Conservation (phyloP, 2,329 filamentous ascomycete species). For the Monosporascus sp. region DNA sequence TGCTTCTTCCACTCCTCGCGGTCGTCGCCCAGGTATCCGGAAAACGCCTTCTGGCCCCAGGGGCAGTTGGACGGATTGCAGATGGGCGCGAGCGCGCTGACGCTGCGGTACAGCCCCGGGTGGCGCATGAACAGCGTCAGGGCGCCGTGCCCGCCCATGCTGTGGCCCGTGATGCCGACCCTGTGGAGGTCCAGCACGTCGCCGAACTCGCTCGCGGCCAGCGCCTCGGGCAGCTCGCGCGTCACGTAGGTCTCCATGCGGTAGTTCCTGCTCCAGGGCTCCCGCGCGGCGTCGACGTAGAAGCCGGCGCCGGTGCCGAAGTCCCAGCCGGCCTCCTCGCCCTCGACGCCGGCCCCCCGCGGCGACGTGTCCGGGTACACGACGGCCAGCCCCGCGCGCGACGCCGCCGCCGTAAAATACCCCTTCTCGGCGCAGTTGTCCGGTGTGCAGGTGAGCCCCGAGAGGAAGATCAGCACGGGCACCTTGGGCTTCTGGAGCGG, state of each 20-base stretch:
- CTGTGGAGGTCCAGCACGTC: constrained; percentile 60
- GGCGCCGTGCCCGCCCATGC: constrained; percentile 95
- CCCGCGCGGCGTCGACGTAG: constrained; percentile 80
- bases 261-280: constrained; percentile 74
- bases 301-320: constrained; percentile 91
- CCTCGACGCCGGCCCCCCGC: constrained; percentile 71
- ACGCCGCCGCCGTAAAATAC: constrained; percentile 84
- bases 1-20: constrained; percentile 77
- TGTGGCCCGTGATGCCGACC: constrained; percentile 87
- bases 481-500: constrained; percentile 62
- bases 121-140: constrained; percentile 89
- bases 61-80: constrained; percentile 78
- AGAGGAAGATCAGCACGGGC: constrained; percentile 87
- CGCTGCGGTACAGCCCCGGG: constrained; percentile 81
- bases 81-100: constrained; percentile 88
- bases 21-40: constrained; percentile 78
- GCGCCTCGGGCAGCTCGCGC: constrained; percentile 72
- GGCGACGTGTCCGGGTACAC: constrained; percentile 95
- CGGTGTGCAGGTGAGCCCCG: constrained; percentile 89
- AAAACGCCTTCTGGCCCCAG: constrained; percentile 95
- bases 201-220: constrained; percentile 65
- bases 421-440: constrained; percentile 80
- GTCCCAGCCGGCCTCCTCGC: constrained; percentile 85
- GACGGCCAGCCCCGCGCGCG: constrained; percentile 78
- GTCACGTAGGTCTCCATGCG: constrained; percentile 93